Base-by-base conservation (phyloP, 768 basidiomycete genomes). In the Amanita phalloides region DNA sequence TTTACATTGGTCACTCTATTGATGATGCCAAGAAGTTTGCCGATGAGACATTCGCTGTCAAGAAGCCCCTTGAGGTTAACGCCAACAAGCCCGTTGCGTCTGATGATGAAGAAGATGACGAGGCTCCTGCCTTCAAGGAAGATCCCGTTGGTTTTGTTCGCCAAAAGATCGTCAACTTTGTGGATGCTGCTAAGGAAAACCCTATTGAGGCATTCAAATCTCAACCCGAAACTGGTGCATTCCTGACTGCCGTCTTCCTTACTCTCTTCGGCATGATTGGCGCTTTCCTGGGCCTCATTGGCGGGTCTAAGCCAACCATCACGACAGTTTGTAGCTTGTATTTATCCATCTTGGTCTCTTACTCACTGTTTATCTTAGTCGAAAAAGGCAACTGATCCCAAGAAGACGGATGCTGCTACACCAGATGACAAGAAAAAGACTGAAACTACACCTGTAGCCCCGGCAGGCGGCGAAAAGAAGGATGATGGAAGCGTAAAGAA, bases 1-100 rank as follows among this genome's bases (percentile, higher is more conserved):
- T 99, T 63, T 98, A 92, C 72, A 68, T 99, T 53, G 93, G 93
- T 54, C 86, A 93, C 75, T 94, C 92, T 17, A 64, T 81, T 53
- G 80, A 81, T 36, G 91, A 95, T 54, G 96, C 96, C 56, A 82
- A 87, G 66, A 68, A 71, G 9, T 69, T 99, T 58, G 90, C 92
- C 51, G 69, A 73, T 13, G 90, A 94, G 70, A 90, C 92, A n/a
- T 99, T 88, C 70, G 80, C 82, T 58, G 65, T 95, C 68, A 98
- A 97, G 82, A 85, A 88, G 65, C 68, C 80, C 7, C 72, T 92
- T 44, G 95, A 97, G 69, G 73, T 76, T 59, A 80, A 75, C 4
- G 66, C 74, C 3, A 20, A 53, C 43, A 82, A 86, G 68, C 72
- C 76, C 23, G 73, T 74, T 1, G 73, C 67, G 3, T 71, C 74